Conservation (phyloP, 805 yeast species). For the Yarrowia divulgata region DNA sequence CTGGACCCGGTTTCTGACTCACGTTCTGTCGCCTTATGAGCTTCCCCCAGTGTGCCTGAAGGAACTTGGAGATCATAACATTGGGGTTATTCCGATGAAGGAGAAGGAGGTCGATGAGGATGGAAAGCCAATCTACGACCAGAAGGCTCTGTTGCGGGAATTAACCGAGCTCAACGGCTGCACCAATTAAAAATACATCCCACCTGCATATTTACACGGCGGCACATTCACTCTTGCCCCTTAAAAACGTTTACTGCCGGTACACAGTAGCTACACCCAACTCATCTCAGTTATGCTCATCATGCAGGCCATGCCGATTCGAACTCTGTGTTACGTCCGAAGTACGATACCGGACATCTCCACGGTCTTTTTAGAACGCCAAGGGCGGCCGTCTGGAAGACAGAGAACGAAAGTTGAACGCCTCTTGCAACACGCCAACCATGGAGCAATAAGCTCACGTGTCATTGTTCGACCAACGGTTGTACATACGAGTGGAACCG, state of each 20-base stretch:
- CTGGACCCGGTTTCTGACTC: constrained; percentile 36
- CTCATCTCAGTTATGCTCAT: constrained; percentile 3
- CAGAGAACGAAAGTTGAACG: not conserved
- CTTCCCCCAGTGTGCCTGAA: not conserved
- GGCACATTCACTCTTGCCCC: constrained; percentile 1
- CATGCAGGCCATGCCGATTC: constrained; percentile 21
- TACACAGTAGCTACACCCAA: not conserved
- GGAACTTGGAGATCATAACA: not conserved
- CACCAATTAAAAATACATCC: no score
- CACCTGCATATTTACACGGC: no score
- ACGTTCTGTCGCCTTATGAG: constrained; percentile 24
- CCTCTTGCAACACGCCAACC: not conserved
- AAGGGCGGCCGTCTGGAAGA: not conserved
- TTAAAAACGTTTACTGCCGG: not conserved
- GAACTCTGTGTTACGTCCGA: constrained; percentile 4
- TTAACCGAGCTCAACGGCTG: constrained; percentile 15
- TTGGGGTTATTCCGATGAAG: not conserved
- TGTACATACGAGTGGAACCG: not conserved
- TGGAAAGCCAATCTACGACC: constrained; percentile 31
- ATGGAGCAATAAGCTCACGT: not conserved
- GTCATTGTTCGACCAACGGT: not conserved
- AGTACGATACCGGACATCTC: not conserved
- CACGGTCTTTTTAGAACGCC: not conserved
- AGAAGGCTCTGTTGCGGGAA: constrained; percentile 22
- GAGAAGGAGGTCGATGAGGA: constrained; percentile 22